A percentile compares a stretch with the other conserved stretches of the same genome.
phyloP scores from a whole-genome alignment of 805 yeast species.

The Tetrapisispora taiwanensis region DNA sequence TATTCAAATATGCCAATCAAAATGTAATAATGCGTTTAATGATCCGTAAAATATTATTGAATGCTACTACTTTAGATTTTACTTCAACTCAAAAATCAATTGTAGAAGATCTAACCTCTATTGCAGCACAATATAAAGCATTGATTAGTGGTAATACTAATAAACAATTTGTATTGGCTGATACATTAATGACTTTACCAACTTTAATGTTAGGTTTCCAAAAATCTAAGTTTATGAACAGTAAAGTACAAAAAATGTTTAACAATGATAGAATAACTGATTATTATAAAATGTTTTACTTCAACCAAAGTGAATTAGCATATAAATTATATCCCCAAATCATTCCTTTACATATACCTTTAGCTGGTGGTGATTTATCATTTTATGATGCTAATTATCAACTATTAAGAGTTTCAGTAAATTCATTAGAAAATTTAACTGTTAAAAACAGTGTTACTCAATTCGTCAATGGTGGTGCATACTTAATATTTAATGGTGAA shows the following conservation, averaged over 20 bases:
- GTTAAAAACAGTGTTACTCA: slow-evolving; percentile 26
- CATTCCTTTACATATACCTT: slow-evolving; percentile 57
- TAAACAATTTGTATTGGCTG: slow-evolving; percentile 66
- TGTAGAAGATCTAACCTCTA: slow-evolving; percentile 41
- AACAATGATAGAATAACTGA: slow-evolving; percentile 58
- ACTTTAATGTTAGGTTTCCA: slow-evolving; percentile 57
- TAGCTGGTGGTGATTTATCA: slow-evolving; percentile 43
- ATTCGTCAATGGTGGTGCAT: slow-evolving; percentile 61
- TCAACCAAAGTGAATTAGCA: slow-evolving; percentile 45
- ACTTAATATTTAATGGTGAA: slow-evolving; percentile 62
- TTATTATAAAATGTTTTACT: slow-evolving; percentile 34
- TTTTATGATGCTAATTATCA: slow-evolving; percentile 34
- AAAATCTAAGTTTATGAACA: slow-evolving; percentile 52
- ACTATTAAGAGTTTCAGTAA: slow-evolving; percentile 28
- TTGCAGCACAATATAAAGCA: slow-evolving; percentile 49
- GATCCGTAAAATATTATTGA: slow-evolving; percentile 38
- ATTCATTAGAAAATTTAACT: slow-evolving; percentile 43
- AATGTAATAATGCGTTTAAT: slow-evolving; percentile 49
- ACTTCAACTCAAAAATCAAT: slow-evolving; percentile 44
- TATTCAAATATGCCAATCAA: slow-evolving; percentile 73
- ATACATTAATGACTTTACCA: slow-evolving; percentile 62
- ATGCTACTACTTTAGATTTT: slow-evolving; percentile 35
- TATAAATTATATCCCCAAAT: slow-evolving; percentile 73
- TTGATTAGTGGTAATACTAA: slow-evolving; percentile 33
- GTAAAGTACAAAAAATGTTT: slow-evolving; percentile 29